These are phyloP conservation scores for Myrica gale DNA, from an alignment of 306 rosid genomes.

Conservation along the genomic window DNA sequence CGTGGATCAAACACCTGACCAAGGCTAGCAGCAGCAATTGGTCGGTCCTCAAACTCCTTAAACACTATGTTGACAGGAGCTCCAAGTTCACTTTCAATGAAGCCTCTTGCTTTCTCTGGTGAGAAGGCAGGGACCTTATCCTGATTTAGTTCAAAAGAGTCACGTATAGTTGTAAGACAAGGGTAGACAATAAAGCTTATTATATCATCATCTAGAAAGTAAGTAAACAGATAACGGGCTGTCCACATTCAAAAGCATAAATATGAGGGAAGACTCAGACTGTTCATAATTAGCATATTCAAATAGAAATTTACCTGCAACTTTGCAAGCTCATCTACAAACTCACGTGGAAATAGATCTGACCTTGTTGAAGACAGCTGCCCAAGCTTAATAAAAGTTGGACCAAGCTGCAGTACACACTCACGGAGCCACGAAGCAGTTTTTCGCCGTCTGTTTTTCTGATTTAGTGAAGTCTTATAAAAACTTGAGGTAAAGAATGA, in stretches of 20 bases:
- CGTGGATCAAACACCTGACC: constrained; percentile 67
- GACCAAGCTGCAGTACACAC: constrained; percentile 84
- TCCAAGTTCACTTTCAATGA: constrained; percentile 79
- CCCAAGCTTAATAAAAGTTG: constrained; percentile 92
- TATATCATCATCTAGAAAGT: not conserved
- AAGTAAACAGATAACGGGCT: not conserved
- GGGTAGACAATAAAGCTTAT: constrained; percentile 4
- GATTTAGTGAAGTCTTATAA: constrained; percentile 26
- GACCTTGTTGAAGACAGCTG: constrained; percentile 92
- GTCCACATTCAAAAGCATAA: not conserved
- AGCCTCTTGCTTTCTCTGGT: constrained; percentile 65
- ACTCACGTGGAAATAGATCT: constrained; percentile 82
- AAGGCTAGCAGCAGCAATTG: constrained; percentile 96
- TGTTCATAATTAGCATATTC: not conserved
- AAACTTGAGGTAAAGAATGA: constrained; percentile 12
- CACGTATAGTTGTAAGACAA: constrained; percentile 1
- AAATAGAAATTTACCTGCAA: constrained; percentile 54
- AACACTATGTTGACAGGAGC: constrained; percentile 57
- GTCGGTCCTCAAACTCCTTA: constrained; percentile 80
- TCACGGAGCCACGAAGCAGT: constrained; percentile 91
- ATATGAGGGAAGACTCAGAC: not conserved
- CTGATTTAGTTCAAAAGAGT: constrained; percentile 42
- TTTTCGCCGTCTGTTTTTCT: constrained; percentile 65
- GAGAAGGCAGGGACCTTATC: constrained; percentile 94
- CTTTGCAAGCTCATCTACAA: constrained; percentile 89